Base-by-base conservation (phyloP, 805 yeast species). In the Zygoascus flipseniorum region DNA sequence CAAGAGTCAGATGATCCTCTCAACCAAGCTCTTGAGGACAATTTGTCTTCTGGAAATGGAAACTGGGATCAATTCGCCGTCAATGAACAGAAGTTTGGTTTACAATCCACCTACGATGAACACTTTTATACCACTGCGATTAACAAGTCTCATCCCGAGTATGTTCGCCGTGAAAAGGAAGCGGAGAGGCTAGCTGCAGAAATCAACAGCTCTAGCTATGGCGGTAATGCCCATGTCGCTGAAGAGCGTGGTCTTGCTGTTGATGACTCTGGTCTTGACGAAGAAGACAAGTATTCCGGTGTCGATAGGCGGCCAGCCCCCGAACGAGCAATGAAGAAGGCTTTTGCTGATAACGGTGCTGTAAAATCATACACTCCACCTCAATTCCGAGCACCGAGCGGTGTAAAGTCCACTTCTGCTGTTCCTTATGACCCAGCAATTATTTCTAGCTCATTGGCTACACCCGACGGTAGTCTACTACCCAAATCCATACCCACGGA, bases 201-300 rank as follows among this genome's bases (percentile, higher is more conserved):
- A 65, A 92, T 92, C 61, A 93, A 86, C 68, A 70, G 77, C 42
- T 85, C 80, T 60, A 74, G 77, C 6, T 66, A 74, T 51, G 76
- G 83, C 23, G 85, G 84, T 28, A 89, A 87, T 64, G 71, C 79
- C 31, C 98, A 93, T 66, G 58, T 90, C 26, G 92, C 95, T 57
- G 99, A 92, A 67, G 99, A 92, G 69, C 81, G 99, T 67, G 96
- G 96, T 26, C 57, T 81, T 14, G 61, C 44, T 3, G 78, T 85
- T 41, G 96, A 87, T 65, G 96, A 87, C 64, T 79, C 86, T 55
- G 96, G 95, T 16, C 60, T 87, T 60, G 98, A 93, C 69, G 99
- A 93, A 71, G 99, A 93, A 69, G 97, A 90, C 68, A 86, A 86
- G 69, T 93, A 90, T 65, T 89, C 97, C 4, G 97, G 97, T 50